Evolutionary conservation across 495 filamentous ascomycete genomes (phyloP), one percentile per base, ranked within the genome.

Genomic region (Friedmanniomyces simplex): DNA sequence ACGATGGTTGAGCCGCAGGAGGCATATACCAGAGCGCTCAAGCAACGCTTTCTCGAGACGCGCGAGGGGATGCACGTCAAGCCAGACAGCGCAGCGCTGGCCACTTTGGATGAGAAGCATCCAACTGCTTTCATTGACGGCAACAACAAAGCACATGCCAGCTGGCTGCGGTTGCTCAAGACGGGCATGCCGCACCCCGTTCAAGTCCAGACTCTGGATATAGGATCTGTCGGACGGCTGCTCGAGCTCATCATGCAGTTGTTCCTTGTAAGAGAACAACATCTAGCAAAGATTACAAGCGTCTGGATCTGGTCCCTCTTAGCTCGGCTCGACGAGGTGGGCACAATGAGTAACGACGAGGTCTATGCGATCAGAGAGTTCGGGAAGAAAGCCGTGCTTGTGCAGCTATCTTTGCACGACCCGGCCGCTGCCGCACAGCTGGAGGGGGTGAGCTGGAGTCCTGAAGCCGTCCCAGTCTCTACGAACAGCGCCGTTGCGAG

Each of bases 161-260:
- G 77, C 72, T 77, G 74, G 77, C 62, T 73, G 54, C 64, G 80
- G 62, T 74, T 78, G 25, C 43, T 82, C 54, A 55, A 79, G 61
- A 50, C 73, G 69, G 69, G 80, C 6, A 79, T 83, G 49, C 88
- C 88, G 8, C 69, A 77, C 16, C 84, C 85, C 12, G 79, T 74
- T 0, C 87, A 89, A 63, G 63, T 91, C 18, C 83, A 82, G 0
- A 76, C 77, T 20, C 84, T 91, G 81, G 77, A 85, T 62, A 79
- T 79, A 55, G 73, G 73, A 2, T 76, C 72, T 55, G 78, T 85
- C 2, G 64, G 89, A 18, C 72, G 74, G 20, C 70, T 88, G 26
- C 58, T 87, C 13, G 66, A 74, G 20, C 41, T 67, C 43, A 55
- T 63, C 34, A 51, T 64, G 16, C 56, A 73, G 12, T 74, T 72